Evolutionary conservation across 768 basidiomycete genomes (phyloP).

Genomic region (Tremella yokohamensis): DNA sequence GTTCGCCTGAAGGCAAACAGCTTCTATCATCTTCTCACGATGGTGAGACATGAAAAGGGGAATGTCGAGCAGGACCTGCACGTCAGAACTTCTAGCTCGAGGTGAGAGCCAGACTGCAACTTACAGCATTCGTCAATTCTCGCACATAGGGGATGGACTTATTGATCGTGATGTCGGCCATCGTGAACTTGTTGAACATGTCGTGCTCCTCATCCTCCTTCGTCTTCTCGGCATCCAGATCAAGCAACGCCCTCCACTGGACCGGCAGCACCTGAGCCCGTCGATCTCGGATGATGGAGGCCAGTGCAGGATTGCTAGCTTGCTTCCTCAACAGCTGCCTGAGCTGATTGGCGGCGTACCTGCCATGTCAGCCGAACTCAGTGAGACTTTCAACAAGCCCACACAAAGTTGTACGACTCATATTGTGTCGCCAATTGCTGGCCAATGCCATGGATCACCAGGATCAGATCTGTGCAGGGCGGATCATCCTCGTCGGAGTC

Average conservation of each 20-base stretch:
- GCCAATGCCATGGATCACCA: constrained; percentile 56
- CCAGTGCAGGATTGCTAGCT: constrained; percentile 51
- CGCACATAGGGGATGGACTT: constrained; percentile 54
- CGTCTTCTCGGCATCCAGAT: constrained; percentile 50
- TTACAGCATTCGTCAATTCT: constrained; percentile 54
- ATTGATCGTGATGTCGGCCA: constrained; percentile 54
- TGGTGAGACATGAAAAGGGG: constrained; percentile 56
- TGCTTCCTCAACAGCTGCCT: constrained; percentile 53
- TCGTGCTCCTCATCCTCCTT: constrained; percentile 51
- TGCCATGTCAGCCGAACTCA: constrained; percentile 1
- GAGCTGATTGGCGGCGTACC: constrained; percentile 53
- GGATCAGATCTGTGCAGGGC: constrained; percentile 53
- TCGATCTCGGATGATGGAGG: constrained; percentile 53
- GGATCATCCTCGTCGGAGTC: constrained; percentile 46
- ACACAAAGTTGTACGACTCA: constrained; percentile 55
- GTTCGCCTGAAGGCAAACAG: constrained; percentile 54
- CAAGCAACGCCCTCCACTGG: constrained; percentile 53
- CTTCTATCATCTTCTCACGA: constrained; percentile 54
- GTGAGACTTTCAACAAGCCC: constrained; percentile 4
- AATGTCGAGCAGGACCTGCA: constrained; percentile 51
- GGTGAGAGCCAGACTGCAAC: background rate
- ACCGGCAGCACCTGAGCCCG: constrained; percentile 54
- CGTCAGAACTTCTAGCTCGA: background rate
- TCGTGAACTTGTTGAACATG: constrained; percentile 54
- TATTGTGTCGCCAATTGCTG: constrained; percentile 53